These are phyloP conservation scores for Climacium dendroides DNA, from an alignment of 225 moss, liverwort and hornwort species.

Conservation along the genomic window DNA sequence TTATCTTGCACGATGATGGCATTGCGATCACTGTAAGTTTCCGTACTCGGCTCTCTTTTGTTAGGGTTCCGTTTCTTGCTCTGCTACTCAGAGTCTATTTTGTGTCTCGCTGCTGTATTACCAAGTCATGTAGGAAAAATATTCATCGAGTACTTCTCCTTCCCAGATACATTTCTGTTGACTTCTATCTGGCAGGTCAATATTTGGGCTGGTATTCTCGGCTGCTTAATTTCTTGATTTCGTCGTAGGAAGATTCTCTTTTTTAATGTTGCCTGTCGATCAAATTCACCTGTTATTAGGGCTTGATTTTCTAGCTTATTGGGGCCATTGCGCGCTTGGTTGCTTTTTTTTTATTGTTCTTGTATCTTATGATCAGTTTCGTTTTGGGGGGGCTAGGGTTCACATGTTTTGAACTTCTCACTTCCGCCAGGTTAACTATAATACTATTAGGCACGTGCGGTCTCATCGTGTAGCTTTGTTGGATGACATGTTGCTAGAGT, in stretches of 20 bases:
- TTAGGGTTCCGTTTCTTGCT: neutral
- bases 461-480: no score
- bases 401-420: neutral
- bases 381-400: neutral
- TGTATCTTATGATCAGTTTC: no score
- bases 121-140: no score
- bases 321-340: no score
- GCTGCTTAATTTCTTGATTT: neutral
- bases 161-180: neutral
- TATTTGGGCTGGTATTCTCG: neutral
- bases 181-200: no score
- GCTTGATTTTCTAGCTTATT: neutral
- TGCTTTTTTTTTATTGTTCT: no score
- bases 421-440: neutral
- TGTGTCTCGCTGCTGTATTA: neutral
- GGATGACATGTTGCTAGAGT: no score
- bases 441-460: neutral
- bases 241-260: neutral
- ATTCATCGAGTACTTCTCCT: neutral
- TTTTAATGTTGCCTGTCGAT: no score
- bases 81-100: no score
- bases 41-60: neutral
- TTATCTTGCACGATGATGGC: constrained; percentile 69
- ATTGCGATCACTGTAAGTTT: constrained; percentile 60
- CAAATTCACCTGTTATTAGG: neutral